Evolutionary conservation across 2,329 filamentous ascomycete species (phyloP), one percentile per base, ranked within the genome.

Genomic region (Colletotrichum echinochloae): DNA sequence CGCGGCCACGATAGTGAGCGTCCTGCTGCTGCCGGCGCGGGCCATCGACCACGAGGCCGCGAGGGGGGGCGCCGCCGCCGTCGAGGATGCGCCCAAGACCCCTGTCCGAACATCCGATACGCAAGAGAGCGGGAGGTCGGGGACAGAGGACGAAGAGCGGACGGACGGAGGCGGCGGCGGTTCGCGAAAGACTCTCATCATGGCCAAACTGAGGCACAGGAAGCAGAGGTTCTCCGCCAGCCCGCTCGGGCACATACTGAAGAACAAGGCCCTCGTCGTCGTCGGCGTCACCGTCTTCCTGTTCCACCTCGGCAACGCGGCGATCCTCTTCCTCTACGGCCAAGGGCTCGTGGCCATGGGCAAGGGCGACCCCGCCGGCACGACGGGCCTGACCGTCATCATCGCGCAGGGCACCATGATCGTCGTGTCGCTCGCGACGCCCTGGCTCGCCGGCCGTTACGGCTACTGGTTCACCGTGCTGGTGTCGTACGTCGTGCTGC

Each of bases 391-490:
- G 2, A 70, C 67, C 8, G 67, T 70, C 14, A 70, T 70, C 56
- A 70, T 66, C 14, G 49, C 63, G 3, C 67, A 70, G 49, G 67
- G 67, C 1, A 66, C 67, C 8, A 70, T 70, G 67, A 51, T 70
- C 39, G 41, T 61, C 33, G 41, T 70, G 7, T 70, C 63, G 5
- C 16, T 70, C 20, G 2, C 61, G 33, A 66, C 63, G n/a, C 54
- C 67, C 12, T 70, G 67, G 63, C n/a, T 66, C 9, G 55, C 63
- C 11, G 63, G 67, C 1, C 67, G 67, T 5, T 23, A 28, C 26
- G 67, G 63, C 0, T 70, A 66, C 56, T 70, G 67, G 67, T 44
- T 60, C 1, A 28, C 63, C 14, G 35, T 70, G 11, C 2, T 70
- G 8, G 16, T 56, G 7, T 70, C 67, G 3, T 70, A 70, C 28